Base-by-base conservation (phyloP, 768 basidiomycete species). In the Nidularia pulvinata region DNA sequence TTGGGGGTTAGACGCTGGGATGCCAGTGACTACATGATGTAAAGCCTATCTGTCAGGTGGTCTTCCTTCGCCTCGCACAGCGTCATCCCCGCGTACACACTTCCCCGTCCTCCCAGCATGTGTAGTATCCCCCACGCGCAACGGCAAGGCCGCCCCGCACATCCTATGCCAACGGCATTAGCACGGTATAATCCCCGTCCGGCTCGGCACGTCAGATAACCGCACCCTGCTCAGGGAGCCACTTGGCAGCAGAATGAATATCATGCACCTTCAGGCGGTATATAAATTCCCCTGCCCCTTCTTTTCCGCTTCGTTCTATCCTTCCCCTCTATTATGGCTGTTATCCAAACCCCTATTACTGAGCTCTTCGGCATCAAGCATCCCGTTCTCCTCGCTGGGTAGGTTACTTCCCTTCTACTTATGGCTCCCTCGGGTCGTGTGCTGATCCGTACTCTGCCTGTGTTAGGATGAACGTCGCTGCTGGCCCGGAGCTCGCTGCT, bases 351-450 rank as follows among this genome's bases (percentile, higher is more conserved):
- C 5, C 90, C 91, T n/a, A 80, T 95, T 59, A 95, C 93, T 34
- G 81, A 94, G 71, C 77, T 94, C 52, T 95, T 95, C 69, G 85
- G 85, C 50, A 91, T 95, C 69, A 84, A 88, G 72, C 93, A 95
- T 65, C 93, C 93, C 43, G 82, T 95, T 59, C 67, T 95, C 50
- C 84, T 95, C 22, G 93, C 93, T 59, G 93, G 88, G 77, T 76
- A 61, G 43, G 72, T 61, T 7, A n/a, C n/a, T 11, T 32, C 30
- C 35, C 3, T 19, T 7, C 19, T 22, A 22, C 48, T 37, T 13
- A 34, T 48, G 22, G 25, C n/a, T 9, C 33, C 13, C 7, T 35
- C 30, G 9, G 25, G 13, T 49, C 25, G 22, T 13, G 34, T 32
- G 7, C 9, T 16, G 35, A 4, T 19, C 16, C 47, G 52, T 37